These are phyloP conservation scores for Trichosporon faecale DNA, from an alignment of 1,284 basidiomycete species.

Conservation along the genomic window DNA sequence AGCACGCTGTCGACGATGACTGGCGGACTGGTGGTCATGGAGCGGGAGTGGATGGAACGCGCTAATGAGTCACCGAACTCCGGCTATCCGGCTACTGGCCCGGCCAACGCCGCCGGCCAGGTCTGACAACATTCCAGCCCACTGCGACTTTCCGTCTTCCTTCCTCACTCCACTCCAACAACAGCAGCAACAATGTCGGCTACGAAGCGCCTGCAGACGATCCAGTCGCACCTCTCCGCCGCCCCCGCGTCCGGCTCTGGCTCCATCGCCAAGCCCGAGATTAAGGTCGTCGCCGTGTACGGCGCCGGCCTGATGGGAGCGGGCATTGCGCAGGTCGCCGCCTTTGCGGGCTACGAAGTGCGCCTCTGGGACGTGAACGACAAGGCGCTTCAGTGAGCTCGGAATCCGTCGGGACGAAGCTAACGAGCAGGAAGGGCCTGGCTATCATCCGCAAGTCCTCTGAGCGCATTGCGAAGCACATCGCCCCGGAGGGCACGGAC, in stretches of 20 bases:
- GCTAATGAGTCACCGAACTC: background rate
- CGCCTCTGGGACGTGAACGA: slow-evolving; percentile 52
- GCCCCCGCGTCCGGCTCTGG: background rate
- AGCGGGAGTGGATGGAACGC: background rate
- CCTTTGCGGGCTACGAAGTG: slow-evolving; percentile 53
- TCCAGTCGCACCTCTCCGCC: slow-evolving; percentile 25
- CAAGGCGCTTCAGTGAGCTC: slow-evolving; percentile 40
- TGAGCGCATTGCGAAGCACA: slow-evolving; percentile 56
- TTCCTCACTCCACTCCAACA: background rate
- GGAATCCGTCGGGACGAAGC: no score
- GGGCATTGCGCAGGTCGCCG: slow-evolving; percentile 56
- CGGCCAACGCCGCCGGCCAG: background rate
- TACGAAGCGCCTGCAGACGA: slow-evolving; percentile 14
- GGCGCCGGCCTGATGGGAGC: slow-evolving; percentile 57
- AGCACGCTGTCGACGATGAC: no score
- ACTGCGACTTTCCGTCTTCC: background rate
- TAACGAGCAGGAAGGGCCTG: slow-evolving; percentile 40
- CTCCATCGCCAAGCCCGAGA: slow-evolving; percentile 16
- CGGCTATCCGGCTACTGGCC: background rate
- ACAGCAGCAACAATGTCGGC: background rate
- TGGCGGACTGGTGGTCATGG: background rate
- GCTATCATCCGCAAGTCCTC: slow-evolving; percentile 58
- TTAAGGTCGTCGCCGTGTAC: slow-evolving; percentile 53
- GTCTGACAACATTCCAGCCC: background rate
- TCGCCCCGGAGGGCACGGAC: slow-evolving; percentile 49